Percentiles rank a stretch among this genome's conserved stretches.
phyloP scores from a whole-genome alignment of 164 flowering plant genomes.

The Tinospora cordifolia region DNA sequence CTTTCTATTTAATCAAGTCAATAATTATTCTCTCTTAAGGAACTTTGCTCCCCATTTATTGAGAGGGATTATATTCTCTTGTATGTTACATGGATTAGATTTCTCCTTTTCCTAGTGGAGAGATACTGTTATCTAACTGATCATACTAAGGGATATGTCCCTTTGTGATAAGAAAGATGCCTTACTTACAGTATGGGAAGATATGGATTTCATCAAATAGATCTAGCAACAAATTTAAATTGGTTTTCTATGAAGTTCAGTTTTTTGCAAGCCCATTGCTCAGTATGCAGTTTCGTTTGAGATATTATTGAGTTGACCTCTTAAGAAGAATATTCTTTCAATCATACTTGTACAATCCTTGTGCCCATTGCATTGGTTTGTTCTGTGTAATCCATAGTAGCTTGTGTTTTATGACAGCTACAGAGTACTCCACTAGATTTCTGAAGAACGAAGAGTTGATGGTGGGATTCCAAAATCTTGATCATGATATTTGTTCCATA shows the following conservation, averaged over 20 bases:
- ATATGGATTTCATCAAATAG: background rate
- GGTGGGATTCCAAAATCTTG: conserved; percentile 13
- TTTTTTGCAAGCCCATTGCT: background rate
- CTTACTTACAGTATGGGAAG: background rate
- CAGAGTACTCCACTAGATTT: background rate
- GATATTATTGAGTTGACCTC: background rate
- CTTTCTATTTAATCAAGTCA: background rate
- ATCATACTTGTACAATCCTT: background rate
- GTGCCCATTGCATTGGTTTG: background rate
- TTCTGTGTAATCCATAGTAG: background rate
- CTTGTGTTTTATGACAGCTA: background rate
- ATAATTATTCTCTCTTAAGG: background rate
- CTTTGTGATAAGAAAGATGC: conserved; percentile 2
- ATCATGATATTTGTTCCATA: conserved; percentile 4
- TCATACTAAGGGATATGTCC: background rate
- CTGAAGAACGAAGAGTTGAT: background rate
- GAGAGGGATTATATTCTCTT: conserved; percentile 1
- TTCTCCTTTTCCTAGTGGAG: background rate
- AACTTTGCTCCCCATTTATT: background rate
- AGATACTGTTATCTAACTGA: background rate
- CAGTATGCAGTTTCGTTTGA: no score
- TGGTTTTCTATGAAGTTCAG: background rate
- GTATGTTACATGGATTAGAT: background rate
- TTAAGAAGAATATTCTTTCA: background rate
- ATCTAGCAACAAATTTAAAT: background rate